These are phyloP conservation scores for Borealophlyctis nickersoniae DNA, from an alignment of 192 early-diverging fungal species.

Conservation along the genomic window DNA sequence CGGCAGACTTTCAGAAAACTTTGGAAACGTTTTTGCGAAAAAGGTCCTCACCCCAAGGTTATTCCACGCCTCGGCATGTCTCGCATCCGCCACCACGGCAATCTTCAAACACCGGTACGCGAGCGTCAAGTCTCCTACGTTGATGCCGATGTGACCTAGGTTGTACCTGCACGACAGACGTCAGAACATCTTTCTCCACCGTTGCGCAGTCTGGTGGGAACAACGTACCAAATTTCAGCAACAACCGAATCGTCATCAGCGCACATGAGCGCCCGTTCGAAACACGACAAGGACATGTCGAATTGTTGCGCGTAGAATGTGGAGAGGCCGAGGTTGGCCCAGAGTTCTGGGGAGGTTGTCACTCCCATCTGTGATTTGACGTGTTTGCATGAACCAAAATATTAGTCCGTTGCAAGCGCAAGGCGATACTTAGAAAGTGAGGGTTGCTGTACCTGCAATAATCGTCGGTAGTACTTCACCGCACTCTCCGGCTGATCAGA, in stretches of 20 bases:
- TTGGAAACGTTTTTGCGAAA: too few species aligned
- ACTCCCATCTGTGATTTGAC: too few species aligned
- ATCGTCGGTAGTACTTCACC: constrained; percentile 23
- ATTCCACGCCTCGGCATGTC: constrained; percentile 36
- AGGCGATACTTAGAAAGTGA: not conserved
- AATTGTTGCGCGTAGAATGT: constrained; percentile 32
- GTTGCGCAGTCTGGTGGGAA: not conserved
- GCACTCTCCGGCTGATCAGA: constrained; percentile 35
- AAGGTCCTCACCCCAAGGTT: constrained; percentile 36
- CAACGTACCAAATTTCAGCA: constrained; percentile 29
- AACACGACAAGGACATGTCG: constrained; percentile 22
- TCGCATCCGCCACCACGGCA: constrained; percentile 12
- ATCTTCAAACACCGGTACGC: constrained; percentile 21
- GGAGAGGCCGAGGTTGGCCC: constrained; percentile 37
- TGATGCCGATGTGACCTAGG: constrained; percentile 25
- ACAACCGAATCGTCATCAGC: constrained; percentile 16
- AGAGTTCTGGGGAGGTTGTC: constrained; percentile 15
- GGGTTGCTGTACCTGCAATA: constrained; percentile 21
- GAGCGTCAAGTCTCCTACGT: constrained; percentile 28
- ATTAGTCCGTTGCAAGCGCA: not conserved
- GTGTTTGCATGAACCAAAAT: constrained; percentile 6
- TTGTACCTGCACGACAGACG: constrained; percentile 25
- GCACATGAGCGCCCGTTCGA: constrained; percentile 27
- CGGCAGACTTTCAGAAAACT: too few species aligned
- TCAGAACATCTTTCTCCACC: not conserved